Base-by-base conservation (phyloP, 768 basidiomycete species). In the Termitomyces sp. region DNA sequence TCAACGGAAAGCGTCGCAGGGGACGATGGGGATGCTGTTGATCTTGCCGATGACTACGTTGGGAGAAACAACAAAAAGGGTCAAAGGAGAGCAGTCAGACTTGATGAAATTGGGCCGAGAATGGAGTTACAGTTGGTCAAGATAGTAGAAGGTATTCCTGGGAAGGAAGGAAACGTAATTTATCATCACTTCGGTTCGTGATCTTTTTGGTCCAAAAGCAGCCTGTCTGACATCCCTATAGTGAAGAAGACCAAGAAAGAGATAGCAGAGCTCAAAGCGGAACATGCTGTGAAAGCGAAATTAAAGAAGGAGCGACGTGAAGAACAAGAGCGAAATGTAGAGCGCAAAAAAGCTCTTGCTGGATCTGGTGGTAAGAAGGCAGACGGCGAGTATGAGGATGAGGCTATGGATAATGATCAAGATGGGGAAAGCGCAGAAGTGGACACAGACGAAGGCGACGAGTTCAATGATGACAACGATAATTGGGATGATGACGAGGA, bases 31-130 rank as follows among this genome's bases (percentile, higher is more conserved):
- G 89, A 88, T 64, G 83, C 88, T 11, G 84, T 99, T 1, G 83
- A 86, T 58, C 74, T 99, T 47, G 92, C 94, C 28, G 89, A 86
- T 58, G 93, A 98, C 68, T 98, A 98, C 67, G 90, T 97, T 43
- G 96, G 96, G 25, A 73, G 95, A 66, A 95, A 94, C 62, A 99
- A 98, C 69, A 89, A 85, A 69, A 91, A 87, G 68, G 96, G 94
- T 0, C 88, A 90, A 67, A 85, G 88, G 73, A 84, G 92, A 62
- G 96, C 97, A 5, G 92, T 99, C 11, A 80, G 86, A 62, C 75
- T 99, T 52, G 90, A 96, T 53, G 97, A 99, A 72, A 83, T 98
- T 43, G 97, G 97, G 1, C 97, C 97, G 40, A 78, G 97, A 66
- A 88, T 99, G 85, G 97, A 99, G 71, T 73, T 98, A 62, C 80